Percentiles rank a stretch among this genome's conserved stretches.
phyloP scores from a whole-genome alignment of 257 asterid species.

The Salvia miltiorrhiza region DNA sequence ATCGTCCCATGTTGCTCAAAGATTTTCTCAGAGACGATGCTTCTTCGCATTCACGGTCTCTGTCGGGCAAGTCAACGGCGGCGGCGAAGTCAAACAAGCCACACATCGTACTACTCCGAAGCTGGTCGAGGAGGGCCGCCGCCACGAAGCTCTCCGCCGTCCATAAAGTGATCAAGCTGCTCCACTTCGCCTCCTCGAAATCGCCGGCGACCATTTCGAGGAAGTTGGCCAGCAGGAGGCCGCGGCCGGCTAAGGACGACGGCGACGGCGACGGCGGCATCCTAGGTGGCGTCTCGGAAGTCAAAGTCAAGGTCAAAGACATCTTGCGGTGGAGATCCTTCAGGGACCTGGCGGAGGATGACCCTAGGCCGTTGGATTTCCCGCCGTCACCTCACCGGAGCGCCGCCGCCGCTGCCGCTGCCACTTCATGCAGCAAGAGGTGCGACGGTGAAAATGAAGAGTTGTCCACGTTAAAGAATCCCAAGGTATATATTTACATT shows the following conservation, averaged over 20 bases:
- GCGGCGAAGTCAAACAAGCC: conserved; percentile 24
- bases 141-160: conserved; percentile 55
- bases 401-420: conserved; percentile 22
- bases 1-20: conserved; percentile 64
- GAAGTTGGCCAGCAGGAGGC: conserved; percentile 25
- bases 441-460: conserved; percentile 43
- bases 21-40: conserved; percentile 58
- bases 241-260: too few species aligned
- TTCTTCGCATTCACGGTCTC: conserved; percentile 10
- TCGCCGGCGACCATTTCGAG: conserved; percentile 40
- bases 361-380: conserved; percentile 23
- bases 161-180: conserved; percentile 44
- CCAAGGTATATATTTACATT: conserved; percentile 21
- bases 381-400: conserved; percentile 28
- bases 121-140: conserved; percentile 55
- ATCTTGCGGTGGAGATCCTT: conserved; percentile 78
- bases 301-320: conserved; percentile 62
- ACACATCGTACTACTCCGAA: conserved; percentile 35
- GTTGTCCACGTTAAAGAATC: conserved; percentile 23
- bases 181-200: conserved; percentile 45
- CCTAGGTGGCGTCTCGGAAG: neutral
- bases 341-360: conserved; percentile 55
- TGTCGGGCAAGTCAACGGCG: conserved; percentile 26
- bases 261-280: neutral
- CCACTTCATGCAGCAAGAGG: conserved; percentile 43